phyloP scores from a whole-genome alignment of 495 filamentous ascomycete genomes.

The Neurospora sp. region DNA sequence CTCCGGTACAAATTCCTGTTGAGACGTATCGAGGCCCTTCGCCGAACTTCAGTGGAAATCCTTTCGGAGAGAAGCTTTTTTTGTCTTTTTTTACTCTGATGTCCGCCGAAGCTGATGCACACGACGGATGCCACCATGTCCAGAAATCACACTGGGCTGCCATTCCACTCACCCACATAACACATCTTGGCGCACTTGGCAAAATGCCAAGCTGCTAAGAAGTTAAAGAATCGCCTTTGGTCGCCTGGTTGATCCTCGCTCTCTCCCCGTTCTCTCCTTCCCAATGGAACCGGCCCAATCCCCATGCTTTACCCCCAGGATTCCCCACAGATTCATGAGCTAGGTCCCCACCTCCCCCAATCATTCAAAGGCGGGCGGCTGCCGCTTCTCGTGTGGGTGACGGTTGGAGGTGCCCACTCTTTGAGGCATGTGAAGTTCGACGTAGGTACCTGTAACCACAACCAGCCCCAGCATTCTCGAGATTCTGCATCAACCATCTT shows the following conservation, averaged over 20 bases:
- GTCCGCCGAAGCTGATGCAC: background rate
- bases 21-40: background rate
- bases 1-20: background rate
- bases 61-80: background rate
- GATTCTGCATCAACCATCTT: background rate
- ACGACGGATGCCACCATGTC: background rate
- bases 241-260: background rate
- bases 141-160: background rate
- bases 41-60: background rate
- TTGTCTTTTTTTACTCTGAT: background rate
- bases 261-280: background rate
- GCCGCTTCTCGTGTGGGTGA: background rate
- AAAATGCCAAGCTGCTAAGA: background rate
- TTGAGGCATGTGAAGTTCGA: background rate
- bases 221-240: background rate
- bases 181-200: background rate
- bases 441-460: background rate
- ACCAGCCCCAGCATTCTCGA: background rate
- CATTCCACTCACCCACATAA: background rate
- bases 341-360: background rate
- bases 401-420: background rate
- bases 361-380: background rate
- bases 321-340: slow-evolving; percentile 16
- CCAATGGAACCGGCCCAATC: background rate
- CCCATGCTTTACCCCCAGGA: background rate